Evolutionary conservation across 208 protist species (phyloP), one percentile per base, ranked within the genome.

Genomic region (Naegleria fowleri): DNA sequence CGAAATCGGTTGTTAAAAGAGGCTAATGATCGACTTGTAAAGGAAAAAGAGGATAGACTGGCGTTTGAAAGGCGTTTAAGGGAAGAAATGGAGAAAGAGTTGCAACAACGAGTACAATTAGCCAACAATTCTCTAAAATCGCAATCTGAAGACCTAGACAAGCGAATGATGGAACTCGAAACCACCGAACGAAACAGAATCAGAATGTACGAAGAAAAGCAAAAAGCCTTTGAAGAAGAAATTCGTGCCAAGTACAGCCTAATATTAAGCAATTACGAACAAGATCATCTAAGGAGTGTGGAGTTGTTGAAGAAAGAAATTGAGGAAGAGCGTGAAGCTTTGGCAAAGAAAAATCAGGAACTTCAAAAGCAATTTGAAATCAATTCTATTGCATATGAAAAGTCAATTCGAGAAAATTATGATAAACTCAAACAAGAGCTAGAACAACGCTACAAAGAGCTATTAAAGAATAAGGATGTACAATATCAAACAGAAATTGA

Each of bases 371-470:
- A 88, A 36, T 39, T 88, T 9, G 85, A 88, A 19, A 2, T 58
- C 3, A 22, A 59, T 2, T 19, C 13, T n/a, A 11, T 88, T 15
- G 3, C 9, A 22, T 88, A 88, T 38, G 85, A 88, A 58, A 88
- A 88, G 15, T 39, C 39, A 11, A 88, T 88, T 38, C 15, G 85
- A 38, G 85, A 88, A 48, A 88, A 88, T 13, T 88, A 88, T 58
- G 85, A 88, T 58, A 9, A 55, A 38, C 33, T 88, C 9, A 48
- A 58, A 39, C 22, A 52, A 58, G 85, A 48, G 22, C 39, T 58
- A 33, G 85, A 88, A 3, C n/a, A n/a, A 58, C 5, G 41, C 33
- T 58, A 58, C 19, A 88, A 58, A 58, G 85, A 88, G 51, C 4
- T 88, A 16, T 4, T 88, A 0, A 48, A 39, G 5, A 9, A 88